Percentiles rank a stretch among this genome's conserved stretches.
These are phyloP conservation scores for Alternaria panax DNA, from an alignment of 2,329 filamentous ascomycete genomes.

Conservation along the genomic window DNA sequence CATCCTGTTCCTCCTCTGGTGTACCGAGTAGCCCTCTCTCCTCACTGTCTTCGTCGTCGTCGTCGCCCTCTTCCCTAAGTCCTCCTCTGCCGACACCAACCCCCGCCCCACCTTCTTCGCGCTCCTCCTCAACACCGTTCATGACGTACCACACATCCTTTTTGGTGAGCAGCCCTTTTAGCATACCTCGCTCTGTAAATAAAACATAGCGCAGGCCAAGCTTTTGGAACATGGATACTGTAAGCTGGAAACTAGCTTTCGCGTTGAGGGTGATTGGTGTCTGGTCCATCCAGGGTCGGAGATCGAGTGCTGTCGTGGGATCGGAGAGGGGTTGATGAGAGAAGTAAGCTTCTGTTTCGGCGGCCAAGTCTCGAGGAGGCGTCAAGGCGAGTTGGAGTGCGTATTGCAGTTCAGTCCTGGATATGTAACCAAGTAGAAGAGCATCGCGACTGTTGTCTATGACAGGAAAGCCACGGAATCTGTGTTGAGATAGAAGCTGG, in stretches of 20 bases:
- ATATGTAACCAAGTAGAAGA: constrained; percentile 90
- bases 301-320: constrained; percentile 78
- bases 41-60: constrained; percentile 45
- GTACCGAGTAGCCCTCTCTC: constrained; percentile 50
- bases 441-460: constrained; percentile 79
- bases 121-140: constrained; percentile 62
- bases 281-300: constrained; percentile 98
- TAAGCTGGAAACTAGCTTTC: constrained; percentile 79
- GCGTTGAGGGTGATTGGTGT: constrained; percentile 90
- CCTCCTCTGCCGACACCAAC: constrained; percentile 37
- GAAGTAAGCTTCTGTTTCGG: constrained; percentile 83
- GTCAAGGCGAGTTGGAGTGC: constrained; percentile 72
- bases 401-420: constrained; percentile 84
- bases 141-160: constrained; percentile 97
- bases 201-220: constrained; percentile 89
- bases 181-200: constrained; percentile 79
- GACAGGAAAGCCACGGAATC: constrained; percentile 90
- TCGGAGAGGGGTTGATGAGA: constrained; percentile 79
- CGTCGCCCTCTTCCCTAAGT: constrained; percentile 41
- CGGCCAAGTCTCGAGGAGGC: constrained; percentile 65
- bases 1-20: constrained; percentile 31
- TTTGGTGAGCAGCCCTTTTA: constrained; percentile 90
- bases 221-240: constrained; percentile 92
- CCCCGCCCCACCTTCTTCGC: constrained; percentile 49
- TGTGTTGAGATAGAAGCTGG: constrained; percentile 73